These are phyloP conservation scores for Malassezia japonica DNA, from an alignment of 1,284 basidiomycete species.

Conservation along the genomic window DNA sequence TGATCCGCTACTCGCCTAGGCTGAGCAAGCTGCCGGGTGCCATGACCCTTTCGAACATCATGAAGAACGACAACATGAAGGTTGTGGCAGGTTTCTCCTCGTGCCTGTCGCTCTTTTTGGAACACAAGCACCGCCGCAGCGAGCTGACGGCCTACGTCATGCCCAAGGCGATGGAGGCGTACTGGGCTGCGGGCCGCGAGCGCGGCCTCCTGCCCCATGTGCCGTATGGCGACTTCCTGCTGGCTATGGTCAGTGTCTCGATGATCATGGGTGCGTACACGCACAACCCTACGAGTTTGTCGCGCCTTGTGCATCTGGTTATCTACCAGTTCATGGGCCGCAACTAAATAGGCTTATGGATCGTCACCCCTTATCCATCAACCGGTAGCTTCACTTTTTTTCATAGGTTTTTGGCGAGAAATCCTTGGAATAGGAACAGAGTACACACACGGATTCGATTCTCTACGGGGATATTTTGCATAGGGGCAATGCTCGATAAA, in stretches of 20 bases:
- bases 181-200: slow-evolving; percentile 69
- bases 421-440: no score
- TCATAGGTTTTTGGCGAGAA: no score
- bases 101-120: slow-evolving; percentile 71
- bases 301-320: slow-evolving; percentile 72
- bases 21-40: slow-evolving; percentile 5
- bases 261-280: slow-evolving; percentile 79
- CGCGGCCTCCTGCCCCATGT: slow-evolving; percentile 64
- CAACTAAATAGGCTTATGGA: slow-evolving; percentile 29
- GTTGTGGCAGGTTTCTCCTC: slow-evolving; percentile 67
- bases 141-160: slow-evolving; percentile 91
- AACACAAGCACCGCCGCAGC: slow-evolving; percentile 68
- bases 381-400: no score
- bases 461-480: no score
- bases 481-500: not conserved
- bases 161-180: slow-evolving; percentile 61
- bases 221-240: slow-evolving; percentile 60
- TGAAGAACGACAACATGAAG: slow-evolving; percentile 50
- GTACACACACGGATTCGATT: no score
- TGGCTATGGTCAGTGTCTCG: slow-evolving; percentile 64
- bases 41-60: not conserved
- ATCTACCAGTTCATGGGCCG: slow-evolving; percentile 60
- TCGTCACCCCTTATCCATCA: no score
- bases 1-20: slow-evolving; percentile 15
- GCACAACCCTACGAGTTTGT: slow-evolving; percentile 79